phyloP scores from a whole-genome alignment of 768 basidiomycete species.

The Rhodotorula sphaerocarpa region DNA sequence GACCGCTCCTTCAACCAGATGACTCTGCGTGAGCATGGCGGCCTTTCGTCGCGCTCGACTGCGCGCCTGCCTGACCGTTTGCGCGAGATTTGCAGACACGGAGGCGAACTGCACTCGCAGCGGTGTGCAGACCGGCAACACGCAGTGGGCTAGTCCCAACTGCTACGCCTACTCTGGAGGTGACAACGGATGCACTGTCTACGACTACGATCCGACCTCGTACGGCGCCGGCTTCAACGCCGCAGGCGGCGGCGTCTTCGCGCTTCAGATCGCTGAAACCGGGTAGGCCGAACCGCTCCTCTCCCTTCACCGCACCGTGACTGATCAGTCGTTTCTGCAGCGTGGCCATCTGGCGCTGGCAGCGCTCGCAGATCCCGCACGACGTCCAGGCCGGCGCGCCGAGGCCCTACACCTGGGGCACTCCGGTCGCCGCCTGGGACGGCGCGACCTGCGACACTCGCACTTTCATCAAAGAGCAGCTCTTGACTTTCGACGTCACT shows the following conservation, averaged over 20 bases:
- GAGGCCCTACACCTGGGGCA: constrained; percentile 47
- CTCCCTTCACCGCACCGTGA: constrained; percentile 16
- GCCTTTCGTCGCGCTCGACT: constrained; percentile 45
- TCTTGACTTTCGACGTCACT: neutral
- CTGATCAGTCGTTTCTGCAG: constrained; percentile 12
- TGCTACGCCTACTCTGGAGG: constrained; percentile 40
- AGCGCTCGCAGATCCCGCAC: constrained; percentile 39
- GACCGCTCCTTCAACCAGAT: constrained; percentile 46
- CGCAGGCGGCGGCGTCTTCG: constrained; percentile 49
- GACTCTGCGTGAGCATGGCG: constrained; percentile 40
- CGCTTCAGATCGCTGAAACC: constrained; percentile 6
- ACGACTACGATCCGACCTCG: constrained; percentile 42
- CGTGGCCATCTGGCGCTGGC: constrained; percentile 51
- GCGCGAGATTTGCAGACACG: constrained; percentile 6
- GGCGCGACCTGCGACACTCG: constrained; percentile 44
- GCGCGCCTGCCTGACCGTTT: constrained; percentile 31
- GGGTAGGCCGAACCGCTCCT: constrained; percentile 43
- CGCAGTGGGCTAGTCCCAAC: constrained; percentile 40
- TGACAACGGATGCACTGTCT: constrained; percentile 46
- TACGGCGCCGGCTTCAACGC: constrained; percentile 49
- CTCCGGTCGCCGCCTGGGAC: constrained; percentile 46
- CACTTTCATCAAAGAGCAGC: constrained; percentile 41
- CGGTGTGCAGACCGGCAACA: constrained; percentile 39
- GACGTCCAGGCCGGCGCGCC: constrained; percentile 40
- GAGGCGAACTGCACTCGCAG: constrained; percentile 10